Conservation (phyloP, 805 yeast species). For the Babjeviella inositovora region DNA sequence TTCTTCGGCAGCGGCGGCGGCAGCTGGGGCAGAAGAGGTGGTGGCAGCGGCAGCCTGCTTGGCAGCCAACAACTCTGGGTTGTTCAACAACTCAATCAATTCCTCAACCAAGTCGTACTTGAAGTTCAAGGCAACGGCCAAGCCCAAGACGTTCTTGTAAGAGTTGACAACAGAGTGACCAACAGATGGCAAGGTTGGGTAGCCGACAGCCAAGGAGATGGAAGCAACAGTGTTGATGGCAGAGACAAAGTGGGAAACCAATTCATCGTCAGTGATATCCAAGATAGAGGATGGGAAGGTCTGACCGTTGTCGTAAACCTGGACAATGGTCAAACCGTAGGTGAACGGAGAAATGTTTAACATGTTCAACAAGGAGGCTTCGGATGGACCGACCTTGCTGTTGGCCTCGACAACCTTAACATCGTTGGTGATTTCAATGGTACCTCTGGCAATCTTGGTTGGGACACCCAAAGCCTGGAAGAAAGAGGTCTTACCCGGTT, state of each 20-base stretch:
- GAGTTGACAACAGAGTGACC: conserved; percentile 97
- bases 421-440: conserved; percentile 96
- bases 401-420: conserved; percentile 87
- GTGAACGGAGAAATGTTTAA: conserved; percentile 99
- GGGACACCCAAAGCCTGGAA: conserved; percentile 99
- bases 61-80: conserved; percentile 99
- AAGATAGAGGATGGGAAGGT: conserved; percentile 92
- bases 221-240: conserved; percentile 92
- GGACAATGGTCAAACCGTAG: conserved; percentile 92
- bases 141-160: conserved; percentile 97
- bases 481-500: conserved; percentile 99
- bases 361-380: conserved; percentile 97
- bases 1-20: conserved; percentile 57
- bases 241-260: conserved; percentile 77
- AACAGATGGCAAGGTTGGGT: conserved; percentile 99
- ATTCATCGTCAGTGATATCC: conserved; percentile 97
- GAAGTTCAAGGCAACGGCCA: conserved; percentile 97
- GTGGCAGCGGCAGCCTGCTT: conserved; percentile 97
- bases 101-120: conserved; percentile 98
- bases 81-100: conserved; percentile 97
- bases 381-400: conserved; percentile 94
- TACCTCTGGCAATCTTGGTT: conserved; percentile 99
- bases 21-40: conserved; percentile 39
- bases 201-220: conserved; percentile 92
- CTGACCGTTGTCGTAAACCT: conserved; percentile 98